Base-by-base conservation (phyloP, 257 asterid genomes). In the Solanum piurae region DNA sequence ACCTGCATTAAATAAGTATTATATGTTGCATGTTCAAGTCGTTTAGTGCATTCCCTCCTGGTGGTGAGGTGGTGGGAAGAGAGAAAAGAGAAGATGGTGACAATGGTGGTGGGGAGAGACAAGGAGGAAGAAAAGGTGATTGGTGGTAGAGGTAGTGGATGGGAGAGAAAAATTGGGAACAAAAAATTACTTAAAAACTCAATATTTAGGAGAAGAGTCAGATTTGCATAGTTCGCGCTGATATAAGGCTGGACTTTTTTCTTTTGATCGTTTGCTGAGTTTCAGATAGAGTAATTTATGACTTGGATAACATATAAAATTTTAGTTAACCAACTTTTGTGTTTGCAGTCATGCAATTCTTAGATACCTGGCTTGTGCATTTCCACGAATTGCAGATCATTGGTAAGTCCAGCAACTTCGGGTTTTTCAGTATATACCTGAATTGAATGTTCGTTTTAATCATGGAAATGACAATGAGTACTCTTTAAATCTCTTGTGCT, bases 361-460 rank as follows among this genome's bases (percentile, higher is more conserved):
- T 87, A 92, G 86, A 46, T 97, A 95, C 88, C 92, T 97, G 90
- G 95, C 98, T 68, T 87, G 68, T 86, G 95, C 91, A n/a, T 96
- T 90, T 89, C 98, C 99, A 20, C 95, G 95, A 90, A 95, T 95
- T 89, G 94, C 99, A 62, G 99, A 95, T 93, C 99, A 97, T 91
- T 97, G 99, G 99, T 96, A 91, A 89, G 98, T 91, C 74, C 85
- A 14, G 36, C 86, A 89, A 42, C 49, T 86, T 27, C 16, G 7
- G 31, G 29, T 73, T 76, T 83, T 42, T 2, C 49, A 3, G n/a
- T 34, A 18, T 38, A 42, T 40, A 79, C 84, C 84, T 79, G 64
- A 46, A 80, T 29, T 20, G 36, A 29, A 80, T 80, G 27, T 11
- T 25, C 4, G 16, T 46, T 46, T 79, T 5, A 20, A 46, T 80